Base-by-base conservation (phyloP, 495 filamentous ascomycete species). In the Penicillium pancosmium region DNA sequence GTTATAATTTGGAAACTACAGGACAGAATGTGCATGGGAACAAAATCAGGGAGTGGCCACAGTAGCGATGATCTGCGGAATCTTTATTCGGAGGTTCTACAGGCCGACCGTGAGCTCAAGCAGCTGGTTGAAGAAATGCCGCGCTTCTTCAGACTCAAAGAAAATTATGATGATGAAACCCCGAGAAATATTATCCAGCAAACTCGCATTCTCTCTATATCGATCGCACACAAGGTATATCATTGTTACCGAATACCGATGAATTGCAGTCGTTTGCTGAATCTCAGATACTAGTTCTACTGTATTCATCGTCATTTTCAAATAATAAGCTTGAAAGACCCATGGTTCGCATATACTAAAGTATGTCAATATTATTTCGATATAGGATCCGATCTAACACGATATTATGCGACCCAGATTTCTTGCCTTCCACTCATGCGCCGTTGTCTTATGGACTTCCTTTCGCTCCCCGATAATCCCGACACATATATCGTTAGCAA, bases 301-400 rank as follows among this genome's bases (percentile, higher is more conserved):
- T 59, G 44, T 1, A 47, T 63, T 8, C 56, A 63, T 59, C 56
- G 56, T 2, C 56, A 59, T 51, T 59, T 63, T 41, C 61, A 63
- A 33, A 55, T 63, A 16, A 16, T 51, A 15, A 59, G 56, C 31
- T 55, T 59, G 36, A 52, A 48, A 35, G 51, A 63, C 33, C 61
- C 56, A 12, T 56, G 46, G 46, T 63, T 63, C 41, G 52, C 61
- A 12, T 63, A 59, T 34, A 63, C 55, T 4, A 63, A 59, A 43
- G 61, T 56, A 31, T 31, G 27, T 31, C 27, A 31, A 31, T 4
- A 31, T 31, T 7, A 8, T 0, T 31, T 31, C 27, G 8, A 31
- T 8, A 31, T 31, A 0, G 27, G 5, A 31, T 31, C 8, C 27
- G 8, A 31, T 31, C 27, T 31, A 31, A 31, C 27, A 31, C 27